Evolutionary conservation across 1,284 basidiomycete species (phyloP).

Genomic region (Ceratobasidium sp.): DNA sequence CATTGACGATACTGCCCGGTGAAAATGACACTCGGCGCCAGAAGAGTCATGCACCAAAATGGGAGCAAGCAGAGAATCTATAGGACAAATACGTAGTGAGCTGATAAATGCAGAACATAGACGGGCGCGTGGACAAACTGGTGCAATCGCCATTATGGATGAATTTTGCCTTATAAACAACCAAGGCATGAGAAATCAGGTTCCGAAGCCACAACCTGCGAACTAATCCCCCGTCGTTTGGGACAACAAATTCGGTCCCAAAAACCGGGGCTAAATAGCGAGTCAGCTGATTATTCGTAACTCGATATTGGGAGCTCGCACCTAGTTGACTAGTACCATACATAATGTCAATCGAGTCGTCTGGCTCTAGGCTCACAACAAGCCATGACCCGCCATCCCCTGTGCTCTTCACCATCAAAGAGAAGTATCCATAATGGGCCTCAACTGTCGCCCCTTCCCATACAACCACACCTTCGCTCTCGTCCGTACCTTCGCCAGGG

Average conservation of each 20-base stretch:
- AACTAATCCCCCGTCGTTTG: constrained; percentile 58
- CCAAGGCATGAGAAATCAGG: constrained; percentile 70
- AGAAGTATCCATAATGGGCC: constrained; percentile 61
- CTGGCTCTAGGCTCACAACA: constrained; percentile 56
- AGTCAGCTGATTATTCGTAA: constrained; percentile 35
- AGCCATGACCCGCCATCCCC: constrained; percentile 75
- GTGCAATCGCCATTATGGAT: constrained; percentile 49
- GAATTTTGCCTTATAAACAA: constrained; percentile 72
- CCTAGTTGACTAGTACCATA: constrained; percentile 62
- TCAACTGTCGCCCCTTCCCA: constrained; percentile 53
- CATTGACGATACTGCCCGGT: constrained; percentile 56
- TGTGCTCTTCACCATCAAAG: constrained; percentile 65
- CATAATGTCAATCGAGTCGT: constrained; percentile 54
- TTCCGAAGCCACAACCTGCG: constrained; percentile 62
- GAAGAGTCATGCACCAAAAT: constrained; percentile 72
- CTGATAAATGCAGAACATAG: constrained; percentile 4
- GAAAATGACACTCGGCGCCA: constrained; percentile 76
- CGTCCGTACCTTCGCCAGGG: constrained; percentile 75
- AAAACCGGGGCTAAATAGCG: constrained; percentile 51
- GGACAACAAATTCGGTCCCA: constrained; percentile 53
- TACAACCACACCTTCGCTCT: constrained; percentile 78
- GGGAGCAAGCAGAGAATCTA: constrained; percentile 68
- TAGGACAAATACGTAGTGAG: constrained; percentile 47
- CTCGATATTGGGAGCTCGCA: constrained; percentile 58
- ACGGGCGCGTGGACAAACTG: constrained; percentile 47